Conservation (phyloP, 768 basidiomycete genomes). For the Gloeophyllum trabeum region DNA sequence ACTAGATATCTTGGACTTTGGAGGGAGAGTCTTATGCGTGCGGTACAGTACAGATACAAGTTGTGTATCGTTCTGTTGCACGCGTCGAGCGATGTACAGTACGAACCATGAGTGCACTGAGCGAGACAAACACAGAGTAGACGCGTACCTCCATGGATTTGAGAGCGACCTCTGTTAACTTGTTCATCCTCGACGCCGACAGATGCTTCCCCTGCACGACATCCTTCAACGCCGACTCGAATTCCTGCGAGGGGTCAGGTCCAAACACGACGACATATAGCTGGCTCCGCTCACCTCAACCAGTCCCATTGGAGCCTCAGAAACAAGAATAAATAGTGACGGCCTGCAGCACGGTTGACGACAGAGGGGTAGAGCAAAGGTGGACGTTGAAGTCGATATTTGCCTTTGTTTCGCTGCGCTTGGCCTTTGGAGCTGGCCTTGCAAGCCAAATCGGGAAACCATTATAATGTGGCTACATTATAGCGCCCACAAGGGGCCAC, state of each 20-base stretch:
- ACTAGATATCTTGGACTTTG: conserved; percentile 67
- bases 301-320: too few species aligned
- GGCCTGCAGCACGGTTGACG: too few species aligned
- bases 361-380: too few species aligned
- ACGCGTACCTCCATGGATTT: conserved; percentile 63
- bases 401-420: too few species aligned
- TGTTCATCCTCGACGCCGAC: conserved; percentile 78
- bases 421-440: too few species aligned
- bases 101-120: not conserved
- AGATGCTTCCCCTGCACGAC: conserved; percentile 75
- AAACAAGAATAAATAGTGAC: too few species aligned
- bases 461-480: too few species aligned
- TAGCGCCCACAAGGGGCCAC: too few species aligned
- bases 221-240: conserved; percentile 72
- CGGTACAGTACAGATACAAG: conserved; percentile 84
- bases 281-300: too few species aligned
- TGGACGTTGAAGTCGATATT: too few species aligned
- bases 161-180: conserved; percentile 66
- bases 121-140: not conserved
- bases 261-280: too few species aligned
- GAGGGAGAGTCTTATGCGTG: conserved; percentile 70
- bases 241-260: conserved; percentile 39
- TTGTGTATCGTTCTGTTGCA: conserved; percentile 67
- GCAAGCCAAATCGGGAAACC: too few species aligned
- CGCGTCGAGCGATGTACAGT: not conserved